phyloP scores from a whole-genome alignment of 164 flowering plant species.

The Vitis vinifera region DNA sequence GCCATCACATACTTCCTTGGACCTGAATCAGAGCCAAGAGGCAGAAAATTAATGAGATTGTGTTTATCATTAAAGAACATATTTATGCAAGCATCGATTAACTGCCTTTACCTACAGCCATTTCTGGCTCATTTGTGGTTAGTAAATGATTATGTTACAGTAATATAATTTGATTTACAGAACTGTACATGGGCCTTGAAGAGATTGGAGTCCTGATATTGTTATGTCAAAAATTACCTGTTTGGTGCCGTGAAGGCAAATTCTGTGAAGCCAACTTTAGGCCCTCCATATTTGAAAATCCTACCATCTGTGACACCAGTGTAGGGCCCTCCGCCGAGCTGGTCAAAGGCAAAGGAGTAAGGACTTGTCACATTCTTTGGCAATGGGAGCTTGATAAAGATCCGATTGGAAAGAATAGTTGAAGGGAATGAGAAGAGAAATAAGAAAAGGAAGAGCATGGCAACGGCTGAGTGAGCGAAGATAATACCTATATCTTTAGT shows the following conservation, averaged over 20 bases:
- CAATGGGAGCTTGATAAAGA: not conserved
- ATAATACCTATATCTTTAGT: no score
- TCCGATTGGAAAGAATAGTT: not conserved
- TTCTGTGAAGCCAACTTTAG: conserved; percentile 17
- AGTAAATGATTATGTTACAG: no score
- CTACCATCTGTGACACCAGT: conserved; percentile 23
- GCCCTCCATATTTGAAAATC: conserved; percentile 16
- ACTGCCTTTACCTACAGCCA: no score
- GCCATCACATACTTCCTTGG: conserved; percentile 20
- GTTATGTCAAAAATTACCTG: conserved; percentile 2
- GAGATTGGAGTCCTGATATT: no score
- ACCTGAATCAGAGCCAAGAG: conserved; percentile 5
- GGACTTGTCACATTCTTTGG: not conserved
- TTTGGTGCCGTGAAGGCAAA: conserved; percentile 21
- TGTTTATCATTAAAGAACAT: no score
- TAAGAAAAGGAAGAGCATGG: not conserved
- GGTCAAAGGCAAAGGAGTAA: conserved; percentile 1
- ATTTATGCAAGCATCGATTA: no score
- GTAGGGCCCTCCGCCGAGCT: conserved; percentile 13
- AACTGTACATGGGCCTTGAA: no score
- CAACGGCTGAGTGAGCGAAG: not conserved
- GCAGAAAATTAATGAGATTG: no score
- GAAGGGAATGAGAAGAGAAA: not conserved
- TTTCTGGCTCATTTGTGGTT: no score
- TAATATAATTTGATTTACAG: no score